Evolutionary conservation across 331 rosid genomes (phyloP), one percentile per base, ranked within the genome.

Genomic region (Erythrophleum ivorense): DNA sequence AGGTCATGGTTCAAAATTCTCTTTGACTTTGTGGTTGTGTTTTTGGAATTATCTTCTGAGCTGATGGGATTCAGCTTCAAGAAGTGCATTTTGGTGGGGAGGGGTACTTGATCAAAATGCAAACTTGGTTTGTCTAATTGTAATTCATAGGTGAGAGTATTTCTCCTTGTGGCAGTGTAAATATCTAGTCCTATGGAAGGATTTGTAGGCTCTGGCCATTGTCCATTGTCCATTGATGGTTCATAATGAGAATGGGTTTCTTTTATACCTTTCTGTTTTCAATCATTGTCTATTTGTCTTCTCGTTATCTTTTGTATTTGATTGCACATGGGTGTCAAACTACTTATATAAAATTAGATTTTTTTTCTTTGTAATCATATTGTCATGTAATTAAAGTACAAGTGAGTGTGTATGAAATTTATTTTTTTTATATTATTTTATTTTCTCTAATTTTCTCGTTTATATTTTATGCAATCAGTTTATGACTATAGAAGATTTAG

Each of bases 201-300:
- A 82, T 43, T 76, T 86, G 85, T 85, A 81, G 76, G 38, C 75
- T 43, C 55, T 24, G 75, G 75, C n/a, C 74, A 45, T 65, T 36
- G 48, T 34, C 46, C 46, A 82, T 81, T 87, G 90, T 81, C 64
- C 62, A 31, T 67, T 78, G 77, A 82, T 86, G 86, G 83, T 80
- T 84, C 19, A 52, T 81, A 82, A 85, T 82, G 85, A 55, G 67
- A 84, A 82, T 80, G 91, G 91, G 77, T 75, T 84, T 76, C 71
- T 78, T 53, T 66, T 85, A 75, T 46, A 54, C 73, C 63, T 62
- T 64, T 60, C 75, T 72, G 2, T 77, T 79, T 52, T 52, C 49
- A 65, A 18, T 69, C 46, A 3, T 18, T 58, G 29, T 70, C 50
- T 53, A 21, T 63, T 29, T 34, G 3, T 67, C 48, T 41, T 19